Evolutionary conservation across 1,284 basidiomycete species (phyloP), one percentile per base, ranked within the genome.

Genomic region (Malassezia sp.): DNA sequence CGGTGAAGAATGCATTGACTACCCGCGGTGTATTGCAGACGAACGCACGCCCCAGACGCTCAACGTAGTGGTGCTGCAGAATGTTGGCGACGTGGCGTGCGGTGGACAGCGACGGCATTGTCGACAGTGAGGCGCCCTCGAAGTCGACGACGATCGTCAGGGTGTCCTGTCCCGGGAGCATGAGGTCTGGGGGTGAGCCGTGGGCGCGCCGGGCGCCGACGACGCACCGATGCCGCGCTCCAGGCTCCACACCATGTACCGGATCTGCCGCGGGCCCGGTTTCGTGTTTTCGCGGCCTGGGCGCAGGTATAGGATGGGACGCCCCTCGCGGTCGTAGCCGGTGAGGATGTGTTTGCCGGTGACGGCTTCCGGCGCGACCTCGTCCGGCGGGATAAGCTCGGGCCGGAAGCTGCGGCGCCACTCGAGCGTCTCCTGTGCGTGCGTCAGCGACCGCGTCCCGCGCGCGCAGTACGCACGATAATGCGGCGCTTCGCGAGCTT

Each of bases 41-140:
- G 30, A 90, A 75, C 11, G 85, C 87, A 15, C 84, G 78, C 17
- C 87, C 88, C 23, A 91, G 78, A 4, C 84, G 82, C 72, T 90
- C 87, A 26, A 84, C 82, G 61, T 93, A 93, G 71, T 91, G 86
- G 56, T 86, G 80, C 71, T 91, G 88, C 29, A 93, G 75, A 56
- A 93, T 88, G 51, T 78, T 75, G 24, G 57, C 60, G 28, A 61
- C 61, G 12, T 52, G 26, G 4, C 57, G 48, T 2, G 56, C 57
- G 15, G 52, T 58, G 9, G 48, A 43, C 18, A 67, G 45, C 24
- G 50, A 53, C 27, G 65, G 65, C 34, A 59, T 63, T 28, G 54
- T 52, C n/a, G 53, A 48, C 14, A 52, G 32, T 1, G 52, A 59
- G 8, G 62, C 56, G 11, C 47, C 49, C 23, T 56, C 38, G 41